These are phyloP conservation scores for Termitomyces heimii DNA, from an alignment of 768 basidiomycete species.

Conservation along the genomic window DNA sequence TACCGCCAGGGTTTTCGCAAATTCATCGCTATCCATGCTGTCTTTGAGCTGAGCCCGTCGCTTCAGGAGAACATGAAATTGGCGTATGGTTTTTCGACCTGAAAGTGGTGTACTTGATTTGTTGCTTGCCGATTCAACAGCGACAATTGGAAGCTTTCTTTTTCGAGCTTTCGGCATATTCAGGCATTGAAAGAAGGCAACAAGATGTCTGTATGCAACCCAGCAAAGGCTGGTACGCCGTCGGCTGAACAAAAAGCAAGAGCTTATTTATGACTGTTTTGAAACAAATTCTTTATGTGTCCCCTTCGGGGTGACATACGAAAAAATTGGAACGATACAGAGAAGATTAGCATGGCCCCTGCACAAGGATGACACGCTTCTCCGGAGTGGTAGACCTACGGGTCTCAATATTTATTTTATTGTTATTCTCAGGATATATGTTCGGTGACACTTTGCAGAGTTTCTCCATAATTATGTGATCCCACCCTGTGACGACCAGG, in stretches of 20 bases:
- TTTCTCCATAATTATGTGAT: too few species aligned
- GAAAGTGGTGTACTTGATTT: constrained; percentile 51
- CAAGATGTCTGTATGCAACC: neutral
- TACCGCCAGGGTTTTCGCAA: constrained; percentile 33
- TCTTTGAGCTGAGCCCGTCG: constrained; percentile 47
- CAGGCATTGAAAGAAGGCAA: neutral
- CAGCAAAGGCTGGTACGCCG: neutral
- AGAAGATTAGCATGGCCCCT: constrained; percentile 99
- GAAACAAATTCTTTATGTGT: too few species aligned
- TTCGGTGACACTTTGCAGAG: too few species aligned
- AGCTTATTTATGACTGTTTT: neutral
- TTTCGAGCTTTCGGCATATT: constrained; percentile 32
- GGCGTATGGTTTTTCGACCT: constrained; percentile 70
- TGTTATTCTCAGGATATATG: constrained; percentile 55
- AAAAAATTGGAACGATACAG: constrained; percentile 99
- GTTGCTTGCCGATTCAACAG: constrained; percentile 8
- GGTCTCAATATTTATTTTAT: constrained; percentile 38
- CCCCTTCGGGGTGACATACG: constrained; percentile 92
- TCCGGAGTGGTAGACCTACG: constrained; percentile 77
- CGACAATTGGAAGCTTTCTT: constrained; percentile 28
- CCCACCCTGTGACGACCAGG: too few species aligned
- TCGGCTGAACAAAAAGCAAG: constrained; percentile 9
- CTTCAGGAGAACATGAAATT: constrained; percentile 79
- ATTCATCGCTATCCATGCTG: constrained; percentile 13
- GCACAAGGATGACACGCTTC: constrained; percentile 99